Conservation (phyloP, 495 filamentous ascomycete genomes). For the Daldinia decipiens region DNA sequence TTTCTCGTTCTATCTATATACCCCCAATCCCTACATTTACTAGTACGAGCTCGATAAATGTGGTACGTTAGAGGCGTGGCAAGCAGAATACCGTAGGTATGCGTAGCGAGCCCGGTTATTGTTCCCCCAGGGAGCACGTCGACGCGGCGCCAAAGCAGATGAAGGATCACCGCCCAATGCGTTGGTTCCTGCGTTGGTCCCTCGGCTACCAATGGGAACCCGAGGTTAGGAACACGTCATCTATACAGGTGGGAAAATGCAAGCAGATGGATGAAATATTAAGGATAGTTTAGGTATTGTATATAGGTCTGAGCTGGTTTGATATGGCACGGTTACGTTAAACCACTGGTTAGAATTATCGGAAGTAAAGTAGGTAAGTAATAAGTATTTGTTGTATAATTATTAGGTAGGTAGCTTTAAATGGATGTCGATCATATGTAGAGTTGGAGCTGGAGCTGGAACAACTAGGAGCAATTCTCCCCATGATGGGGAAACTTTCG, state of each 20-base stretch:
- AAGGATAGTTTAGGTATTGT: neutral
- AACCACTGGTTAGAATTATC: neutral
- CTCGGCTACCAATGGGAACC: slow-evolving; percentile 39
- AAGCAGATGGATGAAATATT: slow-evolving; percentile 14
- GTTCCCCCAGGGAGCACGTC: slow-evolving; percentile 23
- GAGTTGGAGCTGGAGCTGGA: slow-evolving; percentile 12
- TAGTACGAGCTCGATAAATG: slow-evolving; percentile 11
- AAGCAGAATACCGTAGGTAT: slow-evolving; percentile 23
- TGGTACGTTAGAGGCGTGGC: slow-evolving; percentile 34
- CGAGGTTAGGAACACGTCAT: slow-evolving; percentile 39
- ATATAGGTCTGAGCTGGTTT: slow-evolving; percentile 18
- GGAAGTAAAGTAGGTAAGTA: neutral
- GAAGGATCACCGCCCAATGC: slow-evolving; percentile 32
- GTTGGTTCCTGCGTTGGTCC: slow-evolving; percentile 39
- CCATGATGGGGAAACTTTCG: slow-evolving; percentile 17
- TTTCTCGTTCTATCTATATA: slow-evolving; percentile 27
- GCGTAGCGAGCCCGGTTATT: slow-evolving; percentile 22
- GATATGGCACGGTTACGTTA: slow-evolving; percentile 12
- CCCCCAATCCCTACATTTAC: slow-evolving; percentile 28
- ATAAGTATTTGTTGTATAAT: slow-evolving; percentile 16
- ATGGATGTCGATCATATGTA: neutral
- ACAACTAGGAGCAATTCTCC: neutral
- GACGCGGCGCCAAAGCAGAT: slow-evolving; percentile 24
- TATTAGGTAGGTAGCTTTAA: slow-evolving; percentile 18
- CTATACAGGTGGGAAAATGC: slow-evolving; percentile 29